These are phyloP conservation scores for Chlamydomonas reinhardtii DNA, from an alignment of 163 green algal genomes.

Conservation along the genomic window DNA sequence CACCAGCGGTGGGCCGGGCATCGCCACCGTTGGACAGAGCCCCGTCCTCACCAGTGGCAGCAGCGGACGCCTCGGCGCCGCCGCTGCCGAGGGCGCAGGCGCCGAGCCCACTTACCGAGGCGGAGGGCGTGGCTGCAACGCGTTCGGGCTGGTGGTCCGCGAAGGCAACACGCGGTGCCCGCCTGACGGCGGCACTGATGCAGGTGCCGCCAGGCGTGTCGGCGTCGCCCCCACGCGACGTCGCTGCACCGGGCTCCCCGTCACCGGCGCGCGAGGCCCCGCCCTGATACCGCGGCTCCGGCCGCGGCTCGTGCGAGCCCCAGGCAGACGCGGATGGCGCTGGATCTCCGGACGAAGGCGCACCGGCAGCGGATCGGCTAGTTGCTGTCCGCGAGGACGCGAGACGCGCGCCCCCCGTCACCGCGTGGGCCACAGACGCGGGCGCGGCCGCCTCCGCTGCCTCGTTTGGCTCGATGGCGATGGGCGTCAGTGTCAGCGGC, in stretches of 20 bases:
- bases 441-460: background rate
- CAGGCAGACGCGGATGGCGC: constrained; percentile 10
- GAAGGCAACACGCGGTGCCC: too few species aligned
- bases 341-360: background rate
- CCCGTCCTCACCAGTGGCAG: too few species aligned
- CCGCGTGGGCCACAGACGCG: background rate
- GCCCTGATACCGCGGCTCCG: too few species aligned
- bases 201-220: constrained; percentile 15
- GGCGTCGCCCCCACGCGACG: background rate
- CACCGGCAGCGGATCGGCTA: too few species aligned
- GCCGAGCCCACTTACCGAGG: too few species aligned
- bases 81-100: too few species aligned
- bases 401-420: too few species aligned
- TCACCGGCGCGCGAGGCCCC: background rate
- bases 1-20: background rate
- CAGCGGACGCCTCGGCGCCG: background rate
- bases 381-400: too few species aligned
- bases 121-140: background rate
- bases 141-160: too few species aligned
- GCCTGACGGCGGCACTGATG: background rate
- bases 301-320: constrained; percentile 8
- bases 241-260: background rate
- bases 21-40: background rate
- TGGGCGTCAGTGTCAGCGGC: constrained; percentile 32
- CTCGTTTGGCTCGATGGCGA: background rate